phyloP scores from a whole-genome alignment of 176 grass and related monocot genomes.

The Otatea glauca region DNA sequence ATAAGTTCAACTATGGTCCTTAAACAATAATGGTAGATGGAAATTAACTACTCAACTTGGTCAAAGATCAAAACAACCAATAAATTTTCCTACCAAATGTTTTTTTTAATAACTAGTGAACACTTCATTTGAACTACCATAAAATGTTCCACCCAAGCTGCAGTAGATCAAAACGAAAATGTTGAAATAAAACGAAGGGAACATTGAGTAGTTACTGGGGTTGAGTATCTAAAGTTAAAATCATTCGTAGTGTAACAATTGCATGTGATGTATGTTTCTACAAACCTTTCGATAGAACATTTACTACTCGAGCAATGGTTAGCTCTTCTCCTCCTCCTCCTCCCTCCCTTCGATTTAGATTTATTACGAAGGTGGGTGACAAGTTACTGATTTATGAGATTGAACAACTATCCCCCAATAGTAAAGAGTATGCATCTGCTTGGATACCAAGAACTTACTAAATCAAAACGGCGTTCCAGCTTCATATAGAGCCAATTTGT shows the following conservation, averaged over 20 bases:
- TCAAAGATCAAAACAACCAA: background rate
- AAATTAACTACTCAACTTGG: constrained; percentile 21
- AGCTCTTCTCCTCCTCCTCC: background rate
- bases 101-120: background rate
- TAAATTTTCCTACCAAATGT: background rate
- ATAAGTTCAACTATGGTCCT: background rate
- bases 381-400: background rate
- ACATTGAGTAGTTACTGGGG: background rate
- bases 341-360: background rate
- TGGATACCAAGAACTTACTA: background rate
- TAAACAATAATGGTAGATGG: constrained; percentile 4
- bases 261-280: background rate
- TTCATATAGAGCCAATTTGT: background rate
- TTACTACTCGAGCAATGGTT: background rate
- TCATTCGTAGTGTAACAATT: background rate
- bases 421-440: background rate
- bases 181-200: constrained; percentile 2
- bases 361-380: background rate
- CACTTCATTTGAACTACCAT: background rate
- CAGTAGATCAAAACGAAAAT: constrained; percentile 6
- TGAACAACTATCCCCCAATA: background rate
- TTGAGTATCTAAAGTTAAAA: background rate
- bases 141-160: constrained; percentile 17
- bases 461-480: constrained; percentile 12
- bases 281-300: background rate